Evolutionary conservation across 176 grass and related monocot species (phyloP).

Genomic region (Echinochloa phyllopogon): DNA sequence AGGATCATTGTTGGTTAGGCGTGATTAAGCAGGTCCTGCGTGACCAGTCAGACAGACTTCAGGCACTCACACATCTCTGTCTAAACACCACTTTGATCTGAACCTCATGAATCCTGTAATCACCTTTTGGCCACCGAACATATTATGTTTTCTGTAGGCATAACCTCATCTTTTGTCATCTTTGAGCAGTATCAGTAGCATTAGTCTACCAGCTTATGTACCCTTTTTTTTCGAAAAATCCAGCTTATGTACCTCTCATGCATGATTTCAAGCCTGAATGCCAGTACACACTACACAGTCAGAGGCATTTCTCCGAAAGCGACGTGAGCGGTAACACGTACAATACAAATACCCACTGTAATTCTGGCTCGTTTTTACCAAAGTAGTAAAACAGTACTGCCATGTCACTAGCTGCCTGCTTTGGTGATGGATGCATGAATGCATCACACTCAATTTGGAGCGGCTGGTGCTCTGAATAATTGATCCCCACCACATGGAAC

Average conservation of each 20-base stretch:
- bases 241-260: too few relatives aligned
- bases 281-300: too few relatives aligned
- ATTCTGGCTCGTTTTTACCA: neutral
- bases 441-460: neutral
- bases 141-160: too few relatives aligned
- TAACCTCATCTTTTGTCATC: too few relatives aligned
- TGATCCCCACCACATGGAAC: neutral
- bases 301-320: too few relatives aligned
- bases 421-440: neutral
- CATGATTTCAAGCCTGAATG: too few relatives aligned
- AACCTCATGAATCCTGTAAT: neutral
- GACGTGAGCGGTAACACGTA: too few relatives aligned
- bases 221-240: too few relatives aligned
- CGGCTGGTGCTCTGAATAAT: neutral
- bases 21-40: slow-evolving; percentile 21
- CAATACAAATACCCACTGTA: neutral
- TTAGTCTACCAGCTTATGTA: too few relatives aligned
- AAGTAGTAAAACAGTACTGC: too few relatives aligned
- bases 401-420: too few relatives aligned
- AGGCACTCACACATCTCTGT: neutral
- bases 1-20: neutral
- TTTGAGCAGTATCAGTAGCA: too few relatives aligned
- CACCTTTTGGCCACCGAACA: slow-evolving; percentile 1
- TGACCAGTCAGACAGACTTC: slow-evolving; percentile 12
- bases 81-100: neutral